A percentile compares a stretch with the other conserved stretches of the same genome.
Conservation (phyloP, 2,329 filamentous ascomycete species). For the Ophiostoma triangulosporum region DNA sequence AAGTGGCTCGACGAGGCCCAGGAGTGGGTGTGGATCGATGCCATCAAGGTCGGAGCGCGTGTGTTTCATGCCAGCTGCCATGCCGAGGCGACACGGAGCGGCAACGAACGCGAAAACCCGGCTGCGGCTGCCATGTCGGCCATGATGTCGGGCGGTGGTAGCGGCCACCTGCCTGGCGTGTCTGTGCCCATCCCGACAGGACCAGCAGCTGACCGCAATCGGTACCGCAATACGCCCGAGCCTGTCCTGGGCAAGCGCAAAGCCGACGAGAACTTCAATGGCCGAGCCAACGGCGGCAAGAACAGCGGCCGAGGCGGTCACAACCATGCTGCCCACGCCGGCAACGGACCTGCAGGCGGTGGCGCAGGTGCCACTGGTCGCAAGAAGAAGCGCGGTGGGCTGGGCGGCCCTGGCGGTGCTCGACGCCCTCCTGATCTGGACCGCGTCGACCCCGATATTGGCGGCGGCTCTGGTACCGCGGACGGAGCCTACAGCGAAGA, state of each 20-base stretch:
- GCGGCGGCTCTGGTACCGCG: slow-evolving; percentile 9
- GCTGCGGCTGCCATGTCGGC: slow-evolving; percentile 11
- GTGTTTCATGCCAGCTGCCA: slow-evolving; percentile 88
- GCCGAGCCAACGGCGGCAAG: not conserved
- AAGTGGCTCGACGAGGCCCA: slow-evolving; percentile 86
- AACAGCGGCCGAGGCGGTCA: not conserved
- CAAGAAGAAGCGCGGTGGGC: slow-evolving; percentile 14
- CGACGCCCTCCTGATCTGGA: slow-evolving; percentile 13
- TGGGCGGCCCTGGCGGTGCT: slow-evolving; percentile 4
- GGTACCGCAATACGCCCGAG: slow-evolving; percentile 15
- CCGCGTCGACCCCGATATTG: slow-evolving; percentile 14
- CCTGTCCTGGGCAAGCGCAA: slow-evolving; percentile 9
- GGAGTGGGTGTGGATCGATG: slow-evolving; percentile 95
- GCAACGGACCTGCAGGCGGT: not conserved
- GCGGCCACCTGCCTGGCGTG: not conserved
- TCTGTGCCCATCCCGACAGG: slow-evolving; percentile 5
- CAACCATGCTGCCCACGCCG: not conserved
- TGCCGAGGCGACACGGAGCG: slow-evolving; percentile 61
- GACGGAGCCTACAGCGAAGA: slow-evolving; percentile 11
- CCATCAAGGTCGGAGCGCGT: slow-evolving; percentile 60
- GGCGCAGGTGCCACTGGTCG: slow-evolving; percentile 6
- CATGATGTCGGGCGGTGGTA: slow-evolving; percentile 1
- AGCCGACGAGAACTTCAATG: slow-evolving; percentile 3
- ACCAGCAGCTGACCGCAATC: slow-evolving; percentile 4
- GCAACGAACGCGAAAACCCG: slow-evolving; percentile 22